Conservation (phyloP, 192 early-diverging fungal genomes). For the Obelidium mucronatum region DNA sequence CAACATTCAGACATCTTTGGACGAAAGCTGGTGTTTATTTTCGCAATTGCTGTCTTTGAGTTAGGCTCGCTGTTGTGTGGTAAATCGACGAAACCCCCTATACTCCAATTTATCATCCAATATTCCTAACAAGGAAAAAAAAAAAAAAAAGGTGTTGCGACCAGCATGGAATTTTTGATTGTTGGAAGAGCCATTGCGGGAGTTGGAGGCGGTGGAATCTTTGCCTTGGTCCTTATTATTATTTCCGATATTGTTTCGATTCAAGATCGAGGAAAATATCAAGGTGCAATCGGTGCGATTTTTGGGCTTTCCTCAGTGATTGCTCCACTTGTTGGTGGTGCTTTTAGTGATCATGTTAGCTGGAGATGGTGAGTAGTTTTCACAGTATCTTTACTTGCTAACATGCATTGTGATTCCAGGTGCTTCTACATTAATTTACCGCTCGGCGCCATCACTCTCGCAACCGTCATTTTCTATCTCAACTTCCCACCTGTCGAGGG, state of each 20-base stretch:
- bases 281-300: conserved; percentile 79
- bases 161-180: conserved; percentile 64
- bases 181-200: conserved; percentile 81
- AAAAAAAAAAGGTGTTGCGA: too few species aligned
- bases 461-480: conserved; percentile 61
- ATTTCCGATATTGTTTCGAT: conserved; percentile 36
- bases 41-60: conserved; percentile 70
- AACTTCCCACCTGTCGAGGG: conserved; percentile 65
- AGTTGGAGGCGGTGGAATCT: conserved; percentile 84
- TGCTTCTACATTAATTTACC: conserved; percentile 80
- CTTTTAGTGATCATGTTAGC: conserved; percentile 69
- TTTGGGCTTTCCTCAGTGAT: conserved; percentile 81
- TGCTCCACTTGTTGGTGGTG: conserved; percentile 86
- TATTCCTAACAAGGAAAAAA: too few species aligned
- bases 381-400: conserved; percentile 65
- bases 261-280: conserved; percentile 65
- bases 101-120: too few species aligned
- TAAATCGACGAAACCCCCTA: too few species aligned
- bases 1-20: conserved; percentile 98
- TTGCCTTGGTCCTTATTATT: conserved; percentile 75
- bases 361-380: conserved; percentile 60
- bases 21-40: conserved; percentile 75
- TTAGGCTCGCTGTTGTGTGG: conserved; percentile 87
- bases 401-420: conserved; percentile 26
- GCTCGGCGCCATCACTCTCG: conserved; percentile 71